Base-by-base conservation (phyloP, 768 basidiomycete species). In the Hebeloma cylindrosporum region DNA sequence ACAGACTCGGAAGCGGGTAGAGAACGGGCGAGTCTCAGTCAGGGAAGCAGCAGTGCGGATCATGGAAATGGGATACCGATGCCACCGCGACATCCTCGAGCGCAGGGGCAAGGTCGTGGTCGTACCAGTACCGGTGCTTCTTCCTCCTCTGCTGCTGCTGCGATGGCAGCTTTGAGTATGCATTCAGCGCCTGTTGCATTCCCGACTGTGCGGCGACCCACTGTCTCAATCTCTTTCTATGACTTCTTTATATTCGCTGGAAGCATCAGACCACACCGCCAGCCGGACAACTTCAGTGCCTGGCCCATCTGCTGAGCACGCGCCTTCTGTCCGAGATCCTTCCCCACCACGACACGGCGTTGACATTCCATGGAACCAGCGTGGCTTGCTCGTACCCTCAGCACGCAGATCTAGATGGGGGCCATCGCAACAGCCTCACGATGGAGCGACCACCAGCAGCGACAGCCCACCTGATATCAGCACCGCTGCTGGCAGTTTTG, bases 401-500 rank as follows among this genome's bases (percentile, higher is more conserved):
- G 31, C 58, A 47, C 38, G 51, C 54, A 47, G 45, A 48, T 48
- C 40, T 60, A 36, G 45, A 33, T 40, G 43, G 33, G 25, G 33
- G 38, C 17, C 35, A 25, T 9, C 31, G 17, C 31, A 21, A 27
- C 43, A 40, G 43, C 33, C 43, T 43, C 55, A 34, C 48, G 40
- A 49, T 31, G 23, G 57, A 61, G 25, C 44, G 25, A 48, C 35
- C 9, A 48, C 32, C 48, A 57, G 54, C 45, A 69, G 60, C 50
- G 51, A 41, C 17, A 77, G 77, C 54, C 77, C 68, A 28, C 73
- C 76, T 0, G 83, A 83, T 59, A 73, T 88, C 57, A 86, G 85
- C 60, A 83, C 83, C 0, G 85, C 85, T 9, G 73, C 78, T 2
- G 73, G 73, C 47, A 87, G 85, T 44, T 84, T 86, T 52, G 73